Evolutionary conservation across 768 basidiomycete species (phyloP), one percentile per base, ranked within the genome.

Genomic region (Megacollybia marginata): DNA sequence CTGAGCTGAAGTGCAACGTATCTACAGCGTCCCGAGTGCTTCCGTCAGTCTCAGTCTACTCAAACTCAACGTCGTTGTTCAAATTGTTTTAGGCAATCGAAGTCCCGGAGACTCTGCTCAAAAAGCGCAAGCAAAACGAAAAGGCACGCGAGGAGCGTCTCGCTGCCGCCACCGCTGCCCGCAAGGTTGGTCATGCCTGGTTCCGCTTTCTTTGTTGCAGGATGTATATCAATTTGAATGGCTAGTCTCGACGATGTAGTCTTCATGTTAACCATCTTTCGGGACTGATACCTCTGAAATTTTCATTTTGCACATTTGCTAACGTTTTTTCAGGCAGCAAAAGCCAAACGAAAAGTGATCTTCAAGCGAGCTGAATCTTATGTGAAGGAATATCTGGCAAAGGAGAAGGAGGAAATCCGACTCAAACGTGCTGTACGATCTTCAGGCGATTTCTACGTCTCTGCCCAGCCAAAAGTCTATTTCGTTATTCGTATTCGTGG

Each of bases 291-390:
- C 35, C 45, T 47, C 44, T 50, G 51, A 50, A 48, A 58, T 48
- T 13, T 44, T 10, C 4, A 13, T 20, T 33, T 31, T 11, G 33
- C 32, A 20, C 44, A 10, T 38, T 43, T 15, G 34, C 47, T 52
- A 42, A 40, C n/a, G 42, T 34, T 43, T 42, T 52, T 48, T 34
- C 63, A 97, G 94, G 86, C 85, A 44, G 74, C 82, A 61, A 88
- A 87, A 67, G 85, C 90, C 52, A 94, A 95, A 79, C 87, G 96
- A 73, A 88, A 86, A 71, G 85, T 96, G 67, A 83, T 97, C 75
- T 98, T 98, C 86, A 98, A 98, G 85, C 90, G 96, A 54, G 96
- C 96, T 34, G 95, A 98, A 72, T 71, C 87, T 52, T 98, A 96
- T 70, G 93, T 97, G 58, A 95, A 97, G 79, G 95, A 97, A 75